Evolutionary conservation across 2,329 filamentous ascomycete genomes (phyloP).

Genomic region (Scytalidium sp.): DNA sequence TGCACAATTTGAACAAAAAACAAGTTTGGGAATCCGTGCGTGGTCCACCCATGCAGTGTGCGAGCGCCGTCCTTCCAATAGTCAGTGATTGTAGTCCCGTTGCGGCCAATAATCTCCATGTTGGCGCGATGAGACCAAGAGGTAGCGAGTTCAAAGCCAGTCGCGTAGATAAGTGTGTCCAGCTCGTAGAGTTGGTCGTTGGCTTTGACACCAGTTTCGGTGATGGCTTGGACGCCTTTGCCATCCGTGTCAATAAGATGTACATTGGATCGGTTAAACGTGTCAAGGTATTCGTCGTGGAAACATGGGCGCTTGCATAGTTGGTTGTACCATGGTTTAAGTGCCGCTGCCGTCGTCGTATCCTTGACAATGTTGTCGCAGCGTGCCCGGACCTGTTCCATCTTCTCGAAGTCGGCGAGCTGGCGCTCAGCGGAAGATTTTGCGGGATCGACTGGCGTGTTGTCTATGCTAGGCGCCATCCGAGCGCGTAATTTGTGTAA

Average conservation of each 20-base stretch:
- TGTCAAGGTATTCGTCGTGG: constrained; percentile 6
- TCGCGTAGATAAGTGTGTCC: constrained; percentile 5
- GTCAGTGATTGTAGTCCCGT: constrained; percentile 4
- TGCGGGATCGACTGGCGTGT: background rate
- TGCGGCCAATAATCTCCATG: constrained; percentile 4
- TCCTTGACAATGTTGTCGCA: constrained; percentile 4
- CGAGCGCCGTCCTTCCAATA: constrained; percentile 2
- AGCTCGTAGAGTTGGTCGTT: background rate
- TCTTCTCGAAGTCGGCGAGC: constrained; percentile 3
- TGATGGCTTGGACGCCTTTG: constrained; percentile 6
- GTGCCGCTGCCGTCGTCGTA: background rate
- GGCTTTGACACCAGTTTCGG: constrained; percentile 1
- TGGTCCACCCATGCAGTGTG: constrained; percentile 4
- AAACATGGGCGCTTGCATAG: constrained; percentile 8
- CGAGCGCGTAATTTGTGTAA: background rate
- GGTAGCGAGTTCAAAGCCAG: constrained; percentile 3
- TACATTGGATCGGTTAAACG: constrained; percentile 7
- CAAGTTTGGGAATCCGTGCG: constrained; percentile 5
- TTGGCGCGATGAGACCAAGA: background rate
- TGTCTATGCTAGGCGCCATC: background rate
- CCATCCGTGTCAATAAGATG: constrained; percentile 7
- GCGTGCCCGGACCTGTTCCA: constrained; percentile 6
- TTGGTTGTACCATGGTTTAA: constrained; percentile 6
- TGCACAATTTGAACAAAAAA: constrained; percentile 3
- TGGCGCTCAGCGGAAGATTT: background rate